Base-by-base conservation (phyloP, 129 eudicot genomes). In the Dittrichia graveolens region DNA sequence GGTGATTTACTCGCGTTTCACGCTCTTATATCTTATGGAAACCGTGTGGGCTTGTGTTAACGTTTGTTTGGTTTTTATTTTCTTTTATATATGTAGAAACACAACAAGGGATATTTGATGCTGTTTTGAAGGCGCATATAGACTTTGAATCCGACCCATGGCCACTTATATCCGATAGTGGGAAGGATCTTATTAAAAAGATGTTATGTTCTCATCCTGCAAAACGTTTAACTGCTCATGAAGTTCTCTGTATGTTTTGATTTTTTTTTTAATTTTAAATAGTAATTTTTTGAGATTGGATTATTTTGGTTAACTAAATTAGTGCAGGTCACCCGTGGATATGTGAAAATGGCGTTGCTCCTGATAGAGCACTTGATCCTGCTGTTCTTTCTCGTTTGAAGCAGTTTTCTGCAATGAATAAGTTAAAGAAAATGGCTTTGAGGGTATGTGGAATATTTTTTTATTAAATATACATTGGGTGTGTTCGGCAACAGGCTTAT, bases 321-420 rank as follows among this genome's bases (percentile, higher is more conserved):
- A 24, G 31, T 24, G 2, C 48, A 61, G 67, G 47, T 39, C 67
- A 61, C 40, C 67, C 96, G 74, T 93, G 98, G 98, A 88, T 94
- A 34, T 88, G 93, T 71, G 98, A 90, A 88, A 88, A 90, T 67
- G 98, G 98, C 63, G 98, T 90, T 61, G 98, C 98, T 31, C 97
- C 98, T 52, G 98, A 94, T 77, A 86, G 89, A 75, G 87, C 98
- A 38, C 79, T 94, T 82, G 97, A 94, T 79, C 83, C 96, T 58
- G 98, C 98, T 62, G 97, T 94, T 56, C 97, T 94, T 72, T 90
- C 96, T 81, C 98, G 98, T 70, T 89, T 94, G 72, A 94, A 94
- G 75, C 91, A 88, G 48, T 94, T 94, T 75, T 90, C 97, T 74
- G 98, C 97, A 31, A 94, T 94, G 98, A 94, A 92, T 73, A 92